Base-by-base conservation (phyloP, 225 moss, liverwort and hornwort genomes). In the Marchantia polymorpha region DNA sequence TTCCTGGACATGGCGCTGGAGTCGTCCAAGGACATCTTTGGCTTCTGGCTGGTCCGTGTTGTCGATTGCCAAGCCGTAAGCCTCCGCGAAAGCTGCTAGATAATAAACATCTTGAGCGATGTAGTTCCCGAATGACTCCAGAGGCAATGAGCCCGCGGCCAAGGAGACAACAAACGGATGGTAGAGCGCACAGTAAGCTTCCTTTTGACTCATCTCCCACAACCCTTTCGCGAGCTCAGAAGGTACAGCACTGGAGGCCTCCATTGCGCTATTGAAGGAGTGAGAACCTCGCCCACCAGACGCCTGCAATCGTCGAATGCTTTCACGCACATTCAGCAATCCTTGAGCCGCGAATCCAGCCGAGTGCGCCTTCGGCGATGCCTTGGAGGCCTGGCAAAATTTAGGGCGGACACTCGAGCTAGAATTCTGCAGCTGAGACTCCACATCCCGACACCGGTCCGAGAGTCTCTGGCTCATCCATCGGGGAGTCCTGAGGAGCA, bases 71-170 rank as follows among this genome's bases (percentile, higher is more conserved):
- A 81, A 66, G 78, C 92, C 85, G 68, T 93, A 97, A 46, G 91
- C 94, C 71, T 85, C 84, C 54, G 85, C 83, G 31, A 99, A 99
- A 53, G 92, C 90, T 74, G 80, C 79, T 81, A 99, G 84, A 72
- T 92, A 99, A 83, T 86, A 93, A 39, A 82, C 67, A 85, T 99
- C 93, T 55, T 99, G 97, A 27, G 88, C 97, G 83, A 95, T 91
- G 85, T 90, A 99, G 25, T 80, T 17, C 80, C 91, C 84, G 50
- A 93, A 99, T 30, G 86, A 78, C 25, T 72, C 76, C 64, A 83
- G 81, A 7, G 90, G 84, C 76, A 99, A 82, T 48, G 86, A 86
- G 55, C 95, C 94, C 26, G 85, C 85, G 31, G 94, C 92, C 51
- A 99, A 82, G 7, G 94, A 88, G 11, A 99, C 87, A 64, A 99